A percentile compares a stretch with the other conserved stretches of the same genome.
phyloP scores from a whole-genome alignment of 768 basidiomycete species.

The Tricholoma sp. region DNA sequence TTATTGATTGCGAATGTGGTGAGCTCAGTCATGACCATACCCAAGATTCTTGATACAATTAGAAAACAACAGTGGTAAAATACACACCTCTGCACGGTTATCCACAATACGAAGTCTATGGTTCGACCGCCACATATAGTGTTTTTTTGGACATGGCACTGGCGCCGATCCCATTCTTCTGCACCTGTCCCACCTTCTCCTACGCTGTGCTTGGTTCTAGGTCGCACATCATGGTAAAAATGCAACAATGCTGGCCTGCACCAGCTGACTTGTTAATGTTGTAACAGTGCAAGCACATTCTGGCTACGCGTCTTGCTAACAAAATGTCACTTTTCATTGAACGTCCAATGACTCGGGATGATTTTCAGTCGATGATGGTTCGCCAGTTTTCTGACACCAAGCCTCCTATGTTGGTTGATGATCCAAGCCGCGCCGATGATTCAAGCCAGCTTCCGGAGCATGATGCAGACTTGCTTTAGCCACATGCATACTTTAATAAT shows the following conservation, averaged over 20 bases:
- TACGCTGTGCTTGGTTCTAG: slow-evolving; percentile 56
- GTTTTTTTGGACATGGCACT: slow-evolving; percentile 45
- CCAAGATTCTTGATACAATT: not conserved
- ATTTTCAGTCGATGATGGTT: slow-evolving; percentile 40
- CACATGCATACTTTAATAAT: not conserved
- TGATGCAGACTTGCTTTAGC: not conserved
- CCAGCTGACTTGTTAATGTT: not conserved
- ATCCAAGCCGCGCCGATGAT: not conserved
- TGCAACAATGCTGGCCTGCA: slow-evolving; percentile 4
- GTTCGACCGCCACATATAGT: slow-evolving; percentile 57
- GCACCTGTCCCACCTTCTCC: slow-evolving; percentile 72
- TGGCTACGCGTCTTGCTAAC: slow-evolving; percentile 60
- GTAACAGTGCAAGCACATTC: slow-evolving; percentile 72
- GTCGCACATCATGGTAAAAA: slow-evolving; percentile 59
- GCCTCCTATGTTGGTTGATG: not conserved
- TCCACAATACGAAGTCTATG: slow-evolving; percentile 61
- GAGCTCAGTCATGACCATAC: slow-evolving; percentile 9
- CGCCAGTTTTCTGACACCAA: slow-evolving; percentile 25
- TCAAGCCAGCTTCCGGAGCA: not conserved
- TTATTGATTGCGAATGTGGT: slow-evolving; percentile 74
- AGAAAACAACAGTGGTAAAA: slow-evolving; percentile 46
- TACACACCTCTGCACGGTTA: slow-evolving; percentile 54
- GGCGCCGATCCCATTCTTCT: slow-evolving; percentile 47
- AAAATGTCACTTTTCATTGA: slow-evolving; percentile 48
- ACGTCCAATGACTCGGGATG: slow-evolving; percentile 39